These are phyloP conservation scores for Dryas octopetala DNA, from an alignment of 306 rosid genomes.

Conservation along the genomic window DNA sequence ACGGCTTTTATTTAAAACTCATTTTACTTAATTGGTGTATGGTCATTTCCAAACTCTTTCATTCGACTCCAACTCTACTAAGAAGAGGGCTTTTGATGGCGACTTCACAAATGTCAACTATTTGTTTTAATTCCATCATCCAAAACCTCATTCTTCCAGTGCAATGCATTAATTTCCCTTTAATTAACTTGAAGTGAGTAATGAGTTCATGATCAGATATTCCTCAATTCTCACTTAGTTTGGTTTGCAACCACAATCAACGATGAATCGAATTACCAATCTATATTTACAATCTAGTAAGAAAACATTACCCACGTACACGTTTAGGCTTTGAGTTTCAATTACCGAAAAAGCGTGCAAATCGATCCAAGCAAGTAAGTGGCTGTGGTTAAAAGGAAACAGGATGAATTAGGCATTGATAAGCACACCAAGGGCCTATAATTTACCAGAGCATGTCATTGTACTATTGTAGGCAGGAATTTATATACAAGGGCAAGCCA, in stretches of 20 bases:
- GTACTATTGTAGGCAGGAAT: background rate
- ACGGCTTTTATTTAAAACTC: background rate
- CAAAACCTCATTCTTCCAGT: background rate
- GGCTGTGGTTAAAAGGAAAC: constrained; percentile 4
- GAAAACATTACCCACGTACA: too few species aligned
- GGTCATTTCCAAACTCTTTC: constrained; percentile 18
- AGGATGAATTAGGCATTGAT: background rate
- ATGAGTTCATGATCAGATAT: too few species aligned
- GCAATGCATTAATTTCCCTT: background rate
- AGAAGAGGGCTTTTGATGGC: background rate
- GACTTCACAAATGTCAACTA: constrained; percentile 26
- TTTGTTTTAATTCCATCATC: constrained; percentile 10
- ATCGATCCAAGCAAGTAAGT: background rate
- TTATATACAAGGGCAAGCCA: background rate
- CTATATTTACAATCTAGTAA: too few species aligned
- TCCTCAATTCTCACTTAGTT: too few species aligned
- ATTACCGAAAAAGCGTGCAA: too few species aligned
- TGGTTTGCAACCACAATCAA: too few species aligned
- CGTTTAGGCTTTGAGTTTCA: too few species aligned
- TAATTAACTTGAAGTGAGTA: too few species aligned
- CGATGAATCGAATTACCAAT: too few species aligned
- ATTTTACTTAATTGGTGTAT: constrained; percentile 9
- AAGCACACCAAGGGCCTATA: background rate
- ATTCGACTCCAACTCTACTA: constrained; percentile 24
- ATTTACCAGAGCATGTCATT: background rate